Evolutionary conservation across 2,329 filamentous ascomycete genomes (phyloP).

Genomic region (Aureobasidium zeae): DNA sequence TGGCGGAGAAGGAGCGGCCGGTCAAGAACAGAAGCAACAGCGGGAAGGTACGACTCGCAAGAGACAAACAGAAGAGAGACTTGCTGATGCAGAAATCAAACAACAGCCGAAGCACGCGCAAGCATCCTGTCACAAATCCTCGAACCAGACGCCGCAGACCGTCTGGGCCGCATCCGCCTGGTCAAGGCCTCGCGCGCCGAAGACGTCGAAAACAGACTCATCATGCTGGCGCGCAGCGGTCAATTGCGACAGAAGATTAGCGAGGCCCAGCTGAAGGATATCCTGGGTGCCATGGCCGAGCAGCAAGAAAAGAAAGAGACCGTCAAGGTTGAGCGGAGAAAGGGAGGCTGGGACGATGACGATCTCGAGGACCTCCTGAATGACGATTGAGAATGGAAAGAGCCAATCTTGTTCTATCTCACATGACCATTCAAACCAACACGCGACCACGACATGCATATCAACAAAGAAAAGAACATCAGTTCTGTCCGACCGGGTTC

Average conservation of each 20-base stretch:
- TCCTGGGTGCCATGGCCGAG: slow-evolving; percentile 76
- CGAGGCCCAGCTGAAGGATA: slow-evolving; percentile 86
- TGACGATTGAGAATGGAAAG: slow-evolving; percentile 23
- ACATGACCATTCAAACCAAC: background rate
- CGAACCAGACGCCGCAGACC: slow-evolving; percentile 84
- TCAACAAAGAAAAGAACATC: too few species aligned
- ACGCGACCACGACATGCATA: slow-evolving; percentile 13
- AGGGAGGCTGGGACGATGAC: slow-evolving; percentile 77
- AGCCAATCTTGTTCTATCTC: background rate
- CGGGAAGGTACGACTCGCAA: slow-evolving; percentile 23
- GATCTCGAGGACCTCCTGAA: slow-evolving; percentile 63
- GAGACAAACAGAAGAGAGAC: too few species aligned
- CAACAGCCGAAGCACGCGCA: slow-evolving; percentile 59
- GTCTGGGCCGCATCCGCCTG: slow-evolving; percentile 84
- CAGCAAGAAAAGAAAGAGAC: slow-evolving; percentile 61
- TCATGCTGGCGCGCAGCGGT: slow-evolving; percentile 80
- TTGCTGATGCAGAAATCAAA: background rate
- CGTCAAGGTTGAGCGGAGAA: slow-evolving; percentile 77
- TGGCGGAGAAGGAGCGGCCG: slow-evolving; percentile 37
- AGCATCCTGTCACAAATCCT: slow-evolving; percentile 86
- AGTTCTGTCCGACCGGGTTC: too few species aligned
- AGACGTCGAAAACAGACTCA: slow-evolving; percentile 85
- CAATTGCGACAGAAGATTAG: slow-evolving; percentile 83
- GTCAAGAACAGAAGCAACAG: slow-evolving; percentile 54
- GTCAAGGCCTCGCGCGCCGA: slow-evolving; percentile 87